These are phyloP conservation scores for Fusarium armeniacum DNA, from an alignment of 2,329 filamentous ascomycete genomes.

Conservation along the genomic window DNA sequence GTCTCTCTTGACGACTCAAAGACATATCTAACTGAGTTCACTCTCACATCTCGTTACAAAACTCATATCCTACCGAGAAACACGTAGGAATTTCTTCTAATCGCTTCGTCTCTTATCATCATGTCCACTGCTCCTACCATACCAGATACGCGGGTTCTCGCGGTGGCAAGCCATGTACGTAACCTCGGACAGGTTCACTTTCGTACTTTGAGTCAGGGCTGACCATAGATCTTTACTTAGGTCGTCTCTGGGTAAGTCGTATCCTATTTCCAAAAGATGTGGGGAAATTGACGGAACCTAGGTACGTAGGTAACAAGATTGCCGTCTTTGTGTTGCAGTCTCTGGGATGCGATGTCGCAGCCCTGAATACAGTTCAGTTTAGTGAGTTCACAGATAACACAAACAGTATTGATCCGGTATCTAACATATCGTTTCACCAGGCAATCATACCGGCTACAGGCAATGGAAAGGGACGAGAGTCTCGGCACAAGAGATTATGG, in stretches of 20 bases:
- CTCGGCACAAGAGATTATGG: conserved; percentile 83
- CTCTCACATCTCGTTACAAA: not conserved
- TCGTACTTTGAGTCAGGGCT: conserved; percentile 17
- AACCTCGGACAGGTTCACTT: conserved; percentile 51
- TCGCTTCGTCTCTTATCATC: not conserved
- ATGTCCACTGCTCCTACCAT: conserved; percentile 53
- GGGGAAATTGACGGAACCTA: conserved; percentile 56
- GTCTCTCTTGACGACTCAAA: conserved; percentile 20
- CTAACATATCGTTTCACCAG: conserved; percentile 60
- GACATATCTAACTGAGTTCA: not conserved
- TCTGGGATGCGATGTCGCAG: conserved; percentile 92
- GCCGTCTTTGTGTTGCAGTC: conserved; percentile 95
- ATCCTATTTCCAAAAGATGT: not conserved
- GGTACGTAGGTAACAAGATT: conserved; percentile 98
- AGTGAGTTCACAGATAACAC: conserved; percentile 69
- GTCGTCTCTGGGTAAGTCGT: conserved; percentile 50
- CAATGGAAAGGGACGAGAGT: conserved; percentile 89
- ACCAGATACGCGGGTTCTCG: conserved; percentile 79
- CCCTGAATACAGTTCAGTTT: conserved; percentile 97
- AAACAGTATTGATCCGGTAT: not conserved
- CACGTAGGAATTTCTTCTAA: not conserved
- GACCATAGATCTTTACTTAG: conserved; percentile 30
- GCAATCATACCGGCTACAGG: conserved; percentile 94
- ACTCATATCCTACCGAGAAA: not conserved
- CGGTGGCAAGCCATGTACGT: conserved; percentile 98